Evolutionary conservation across 805 yeast species (phyloP), one percentile per base, ranked within the genome.

Genomic region (Hanseniaspora lachancei): DNA sequence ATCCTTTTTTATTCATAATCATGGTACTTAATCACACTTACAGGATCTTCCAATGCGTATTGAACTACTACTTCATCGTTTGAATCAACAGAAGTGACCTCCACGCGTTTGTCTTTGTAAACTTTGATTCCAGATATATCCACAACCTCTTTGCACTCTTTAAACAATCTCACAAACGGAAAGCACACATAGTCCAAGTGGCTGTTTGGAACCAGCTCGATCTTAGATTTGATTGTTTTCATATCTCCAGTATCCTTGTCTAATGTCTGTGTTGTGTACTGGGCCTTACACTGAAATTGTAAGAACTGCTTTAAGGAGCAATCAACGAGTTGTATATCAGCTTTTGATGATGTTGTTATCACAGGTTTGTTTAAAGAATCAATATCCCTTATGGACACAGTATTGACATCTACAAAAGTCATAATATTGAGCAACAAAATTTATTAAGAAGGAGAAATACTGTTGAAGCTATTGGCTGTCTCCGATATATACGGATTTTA

Each of bases 111-210:
- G 4, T 24, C n/a, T 41, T 47, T 54, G 32, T 29, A 34, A 0
- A 47, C 23, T 18, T 35, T 16, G 2, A 40, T 21, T 12, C 50
- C 50, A 2, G 43, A 38, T 13, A 40, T 34, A 12, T 40, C 32
- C 15, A 40, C 29, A 23, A 41, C 43, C 23, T 47, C 57, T 32
- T 32, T 47, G 32, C 57, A 54, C 5, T 54, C 52, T 10, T 41
- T 41, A 9, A 54, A 54, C 16, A 54, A 23, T 27, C 57, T 39
- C 9, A 41, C n/a, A 35, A 54, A 54, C 2, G 57, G 57, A n/a
- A 54, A 32, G n/a, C 57, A 54, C 5, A 54, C 43, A 41, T 47
- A 54, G 20, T 54, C 42, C 3, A 53, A 39, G 9, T 46, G 35
- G 7, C 47, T 44, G 10, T 44, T 51, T 3, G 55, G 47, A 32